Evolutionary conservation across 2,329 filamentous ascomycete species (phyloP).

Genomic region (Ophiostoma quercus): DNA sequence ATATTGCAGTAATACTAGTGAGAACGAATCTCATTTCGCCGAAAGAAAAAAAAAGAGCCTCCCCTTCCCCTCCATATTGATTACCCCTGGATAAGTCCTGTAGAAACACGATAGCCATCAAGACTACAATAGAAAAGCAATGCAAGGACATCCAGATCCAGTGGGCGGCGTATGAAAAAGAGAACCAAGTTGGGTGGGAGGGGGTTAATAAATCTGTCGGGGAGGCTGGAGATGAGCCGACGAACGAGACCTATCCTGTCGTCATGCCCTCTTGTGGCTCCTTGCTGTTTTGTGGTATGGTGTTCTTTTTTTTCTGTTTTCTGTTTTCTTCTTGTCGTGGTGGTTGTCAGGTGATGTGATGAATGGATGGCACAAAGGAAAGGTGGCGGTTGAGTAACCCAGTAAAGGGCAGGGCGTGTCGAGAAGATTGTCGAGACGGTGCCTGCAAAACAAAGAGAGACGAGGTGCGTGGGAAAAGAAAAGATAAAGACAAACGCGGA

Average conservation of each 20-base stretch:
- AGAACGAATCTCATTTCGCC: background rate
- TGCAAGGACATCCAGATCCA: slow-evolving; percentile 16
- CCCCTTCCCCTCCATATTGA: background rate
- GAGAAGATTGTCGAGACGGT: background rate
- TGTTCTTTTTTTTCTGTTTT: background rate
- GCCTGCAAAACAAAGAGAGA: slow-evolving; percentile 8
- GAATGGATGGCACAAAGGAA: background rate
- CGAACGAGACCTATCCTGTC: background rate
- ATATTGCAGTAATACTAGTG: background rate
- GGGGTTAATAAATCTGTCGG: background rate
- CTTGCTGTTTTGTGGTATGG: background rate
- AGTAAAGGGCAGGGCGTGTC: slow-evolving; percentile 6
- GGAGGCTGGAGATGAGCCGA: slow-evolving; percentile 6
- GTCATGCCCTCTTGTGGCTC: slow-evolving; percentile 3
- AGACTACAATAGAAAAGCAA: slow-evolving; percentile 8
- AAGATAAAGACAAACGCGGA: background rate
- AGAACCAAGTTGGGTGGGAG: background rate
- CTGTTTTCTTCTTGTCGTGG: background rate
- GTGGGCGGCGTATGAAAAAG: background rate
- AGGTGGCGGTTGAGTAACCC: background rate
- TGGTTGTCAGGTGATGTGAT: background rate
- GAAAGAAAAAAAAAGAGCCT: background rate
- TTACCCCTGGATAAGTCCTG: slow-evolving; percentile 8
- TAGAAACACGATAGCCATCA: slow-evolving; percentile 10
- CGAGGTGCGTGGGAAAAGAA: slow-evolving; percentile 1